Evolutionary conservation across 176 grass and related monocot species (phyloP), one percentile per base, ranked within the genome.

Genomic region (Pontederia crassipes): DNA sequence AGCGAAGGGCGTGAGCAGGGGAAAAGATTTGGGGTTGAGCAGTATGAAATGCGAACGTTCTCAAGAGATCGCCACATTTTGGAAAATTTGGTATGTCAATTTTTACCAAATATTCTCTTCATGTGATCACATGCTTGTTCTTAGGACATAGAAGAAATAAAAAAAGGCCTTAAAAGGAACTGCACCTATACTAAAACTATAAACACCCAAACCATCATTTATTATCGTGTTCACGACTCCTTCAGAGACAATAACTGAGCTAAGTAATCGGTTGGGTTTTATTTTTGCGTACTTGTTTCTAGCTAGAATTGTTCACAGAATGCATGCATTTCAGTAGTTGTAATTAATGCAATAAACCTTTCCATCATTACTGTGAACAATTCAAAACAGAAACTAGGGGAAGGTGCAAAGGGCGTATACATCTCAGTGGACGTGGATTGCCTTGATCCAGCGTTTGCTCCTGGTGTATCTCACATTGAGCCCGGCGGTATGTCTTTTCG

Each of bases 1-100:
- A 90, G 87, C 55, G 93, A 97, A 85, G 93, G 93, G 28, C 83
- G 84, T 10, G 93, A 97, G 12, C 93, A 97, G 82, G 93, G 87
- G 28, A 97, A 91, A 65, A 78, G 84, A 72, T 97, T 97, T 68
- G 93, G 93, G 12, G 84, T 97, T 26, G 87, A 91, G 55, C 93
- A 97, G 68, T 91, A 85, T 48, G 93, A 97, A 77, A 91, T 97
- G 93, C 79, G 87, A 18, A 97, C 87, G 12, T 97, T 97, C 67
- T 97, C 81, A 14, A 88, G 66, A 65, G 87, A 97, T 32, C 71
- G 81, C 0, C 78, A 83, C 57, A 78, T 81, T 52, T 83, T 97
- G 56, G 93, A 97, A 75, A 91, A 88, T 77, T 79, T 97, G 78
- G 93, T 88, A 80, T 55, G 3, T 32, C 17, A 17, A n/a, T 54